Evolutionary conservation across 1,284 basidiomycete species (phyloP), one percentile per base, ranked within the genome.

Genomic region (Trichosporon asahii): DNA sequence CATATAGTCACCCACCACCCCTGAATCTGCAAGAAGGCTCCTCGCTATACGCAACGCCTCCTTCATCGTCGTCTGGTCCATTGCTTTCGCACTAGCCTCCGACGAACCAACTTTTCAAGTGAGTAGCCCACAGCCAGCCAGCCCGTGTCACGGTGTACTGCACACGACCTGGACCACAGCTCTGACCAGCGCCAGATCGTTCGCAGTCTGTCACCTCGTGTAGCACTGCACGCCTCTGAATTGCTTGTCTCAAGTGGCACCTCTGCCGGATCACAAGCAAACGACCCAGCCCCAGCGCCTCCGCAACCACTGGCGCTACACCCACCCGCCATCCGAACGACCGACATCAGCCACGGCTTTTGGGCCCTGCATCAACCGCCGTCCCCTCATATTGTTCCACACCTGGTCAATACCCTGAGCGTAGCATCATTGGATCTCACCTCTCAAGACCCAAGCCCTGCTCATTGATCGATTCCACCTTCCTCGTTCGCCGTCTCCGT

Each of bases 171-270:
- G 27, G 55, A 15, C 29, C 55, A n/a, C 27, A 4, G 27, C 14
- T 15, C 55, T 60, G 55, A 60, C 55, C 14, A 31, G 6, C 49
- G 4, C 23, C 21, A 53, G 49, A 53, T 25, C 49, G 21, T 9
- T 25, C n/a, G 49, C 49, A 53, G 49, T 53, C n/a, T 53, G 49
- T 53, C 49, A 53, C 49, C 49, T 25, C n/a, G n/a, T 25, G 25
- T n/a, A 21, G 27, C 27, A n/a, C 29, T n/a, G 57, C 7, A 31
- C 57, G 27, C 27, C 57, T 61, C 27, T n/a, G 15, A 60, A 60
- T 31, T 31, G 15, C 27, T 60, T 60, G 55, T 60, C 55, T 60
- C 25, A 60, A 60, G 57, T 61, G 57, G 57, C 57, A 61, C 57
- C 15, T 23, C n/a, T 27, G 55, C 57, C 15, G 23, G 29, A 53